These are phyloP conservation scores for Alternaria sp. DNA, from an alignment of 2,329 filamentous ascomycete species.

Conservation along the genomic window DNA sequence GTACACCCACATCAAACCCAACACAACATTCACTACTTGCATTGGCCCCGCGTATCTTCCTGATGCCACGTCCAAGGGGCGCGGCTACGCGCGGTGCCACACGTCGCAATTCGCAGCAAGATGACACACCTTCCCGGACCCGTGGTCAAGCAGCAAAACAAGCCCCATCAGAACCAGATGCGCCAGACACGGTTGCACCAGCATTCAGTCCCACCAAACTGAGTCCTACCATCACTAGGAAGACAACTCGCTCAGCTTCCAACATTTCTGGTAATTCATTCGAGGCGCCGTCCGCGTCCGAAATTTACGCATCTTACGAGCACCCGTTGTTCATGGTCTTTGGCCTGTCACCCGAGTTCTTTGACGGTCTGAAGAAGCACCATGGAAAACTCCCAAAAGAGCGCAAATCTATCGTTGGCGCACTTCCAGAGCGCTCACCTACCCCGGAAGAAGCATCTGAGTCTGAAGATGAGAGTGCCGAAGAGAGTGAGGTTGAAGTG, in stretches of 20 bases:
- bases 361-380: conserved; percentile 37
- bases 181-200: conserved; percentile 30
- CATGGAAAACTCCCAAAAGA: conserved; percentile 35
- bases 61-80: conserved; percentile 37
- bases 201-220: conserved; percentile 32
- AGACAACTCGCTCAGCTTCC: conserved; percentile 46
- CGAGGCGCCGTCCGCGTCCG: conserved; percentile 31
- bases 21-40: conserved; percentile 9
- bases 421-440: conserved; percentile 18
- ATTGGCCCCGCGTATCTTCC: not conserved
- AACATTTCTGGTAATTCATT: conserved; percentile 43
- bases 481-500: conserved; percentile 34
- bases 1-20: conserved; percentile 15
- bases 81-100: conserved; percentile 37
- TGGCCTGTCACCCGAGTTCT: conserved; percentile 42
- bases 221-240: conserved; percentile 37
- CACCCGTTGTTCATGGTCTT: conserved; percentile 43
- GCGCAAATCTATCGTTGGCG: conserved; percentile 22
- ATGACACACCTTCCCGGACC: conserved; percentile 42
- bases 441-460: conserved; percentile 26
- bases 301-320: conserved; percentile 42
- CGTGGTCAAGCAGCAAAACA: conserved; percentile 42
- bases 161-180: conserved; percentile 37
- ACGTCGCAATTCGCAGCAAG: conserved; percentile 39
- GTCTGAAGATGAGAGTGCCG: conserved; percentile 24